Evolutionary conservation across 23 red algal genomes (phyloP), one percentile per base, ranked within the genome.

Genomic region (Gracilaria caudata): DNA sequence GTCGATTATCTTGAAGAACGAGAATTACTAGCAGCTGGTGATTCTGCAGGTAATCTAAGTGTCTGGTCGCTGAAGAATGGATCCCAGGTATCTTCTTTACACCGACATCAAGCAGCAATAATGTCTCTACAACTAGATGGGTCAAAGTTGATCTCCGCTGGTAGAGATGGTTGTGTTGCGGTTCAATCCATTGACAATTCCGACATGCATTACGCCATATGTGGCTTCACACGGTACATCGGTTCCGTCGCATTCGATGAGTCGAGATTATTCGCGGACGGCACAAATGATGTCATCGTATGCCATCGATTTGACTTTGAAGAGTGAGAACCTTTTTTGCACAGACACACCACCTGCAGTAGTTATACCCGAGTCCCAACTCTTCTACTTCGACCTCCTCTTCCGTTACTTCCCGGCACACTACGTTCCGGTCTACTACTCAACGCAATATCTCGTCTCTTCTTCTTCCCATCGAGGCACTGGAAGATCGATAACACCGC

Each of bases 381-480:
- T 75, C 70, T 45, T 26, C 70, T 19, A 46, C 37, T 33, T 24
- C 70, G 70, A 34, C 40, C 13, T 33, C 70, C 70, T 49, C 40
- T 75, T n/a, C 70, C 70, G 43, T 75, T 75, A 9, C 70, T 49
- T 30, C 70, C 70, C 2, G 43, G 29, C 21, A 75, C 23, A 29
- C 70, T 46, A 30, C 70, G 39, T 33, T 75, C 85, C 20, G 85
- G 85, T 54, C 85, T 24, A 43, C 54, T 66, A 56, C 85, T 89
- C n/a, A 66, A 30, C 21, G 71, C 85, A 53, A 75, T 63, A 21
- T 89, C 68, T 7, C 85, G 85, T 55, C 85, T 78, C 74, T 89
- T 89, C 35, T 89, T 89, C 55, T 77, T 77, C 24, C 87, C 87
- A 72, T 91, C 78, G 11, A 91, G 49, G 65, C 87, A 91, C 17